phyloP scores from a whole-genome alignment of 139 green algal genomes.

The Chlorella sp. region DNA sequence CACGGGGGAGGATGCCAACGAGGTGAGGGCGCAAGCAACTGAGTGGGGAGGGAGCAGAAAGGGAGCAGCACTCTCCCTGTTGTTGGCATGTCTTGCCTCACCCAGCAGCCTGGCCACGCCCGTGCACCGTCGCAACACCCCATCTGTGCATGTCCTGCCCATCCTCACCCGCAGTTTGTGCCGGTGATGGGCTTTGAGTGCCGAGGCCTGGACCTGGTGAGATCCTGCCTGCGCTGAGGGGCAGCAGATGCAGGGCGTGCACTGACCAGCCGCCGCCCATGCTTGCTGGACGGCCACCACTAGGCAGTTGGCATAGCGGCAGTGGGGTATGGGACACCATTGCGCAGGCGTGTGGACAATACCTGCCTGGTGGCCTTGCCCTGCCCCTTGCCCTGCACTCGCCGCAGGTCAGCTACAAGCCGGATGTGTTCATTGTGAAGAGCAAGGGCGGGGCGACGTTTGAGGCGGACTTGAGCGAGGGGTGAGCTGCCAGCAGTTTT shows the following conservation, averaged over 20 bases:
- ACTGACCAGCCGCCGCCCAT: too few species aligned
- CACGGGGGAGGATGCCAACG: slow-evolving; percentile 11
- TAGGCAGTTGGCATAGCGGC: too few species aligned
- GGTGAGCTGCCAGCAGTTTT: not conserved
- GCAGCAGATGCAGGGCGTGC: too few species aligned
- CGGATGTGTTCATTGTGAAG: slow-evolving; percentile 23
- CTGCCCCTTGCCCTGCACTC: too few species aligned
- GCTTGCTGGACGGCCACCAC: too few species aligned
- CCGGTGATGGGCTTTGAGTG: slow-evolving; percentile 32
- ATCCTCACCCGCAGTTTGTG: slow-evolving; percentile 26
- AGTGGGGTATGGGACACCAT: too few species aligned
- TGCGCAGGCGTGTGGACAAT: too few species aligned
- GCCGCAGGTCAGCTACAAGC: slow-evolving; percentile 4
- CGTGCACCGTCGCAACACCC: too few species aligned
- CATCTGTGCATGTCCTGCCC: not conserved
- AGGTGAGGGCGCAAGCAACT: not conserved
- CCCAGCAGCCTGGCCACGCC: not conserved
- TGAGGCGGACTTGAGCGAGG: slow-evolving; percentile 28
- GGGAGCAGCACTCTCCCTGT: not conserved
- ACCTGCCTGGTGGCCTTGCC: too few species aligned
- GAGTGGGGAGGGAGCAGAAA: not conserved
- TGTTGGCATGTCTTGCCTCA: not conserved
- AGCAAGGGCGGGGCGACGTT: slow-evolving; percentile 25
- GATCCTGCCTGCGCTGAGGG: too few species aligned
- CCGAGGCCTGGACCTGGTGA: slow-evolving; percentile 12